Percentiles rank a stretch among this genome's conserved stretches.
These are phyloP conservation scores for Bolboschoenus planiculmis DNA, from an alignment of 176 grass and related monocot species.

Conservation along the genomic window DNA sequence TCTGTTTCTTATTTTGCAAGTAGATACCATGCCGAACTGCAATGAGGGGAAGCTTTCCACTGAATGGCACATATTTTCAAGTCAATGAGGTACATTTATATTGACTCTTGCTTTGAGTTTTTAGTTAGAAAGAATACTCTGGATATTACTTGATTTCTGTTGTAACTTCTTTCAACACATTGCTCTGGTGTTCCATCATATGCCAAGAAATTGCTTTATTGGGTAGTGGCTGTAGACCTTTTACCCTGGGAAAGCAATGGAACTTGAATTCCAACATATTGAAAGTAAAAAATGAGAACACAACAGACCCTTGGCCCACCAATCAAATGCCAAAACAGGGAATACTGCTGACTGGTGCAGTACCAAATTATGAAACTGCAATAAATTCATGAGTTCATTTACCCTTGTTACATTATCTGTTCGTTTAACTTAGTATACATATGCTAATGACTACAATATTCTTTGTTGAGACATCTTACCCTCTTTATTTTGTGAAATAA, in stretches of 20 bases:
- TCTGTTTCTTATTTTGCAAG: background rate
- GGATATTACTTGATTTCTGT: background rate
- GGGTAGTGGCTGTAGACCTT: background rate
- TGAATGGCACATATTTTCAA: conserved; percentile 98
- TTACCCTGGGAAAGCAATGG: background rate
- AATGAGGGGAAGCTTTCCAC: conserved; percentile 92
- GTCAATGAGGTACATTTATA: conserved; percentile 71
- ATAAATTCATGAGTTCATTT: background rate
- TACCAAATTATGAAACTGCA: background rate
- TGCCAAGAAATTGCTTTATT: background rate
- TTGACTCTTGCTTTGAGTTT: background rate
- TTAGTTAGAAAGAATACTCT: background rate
- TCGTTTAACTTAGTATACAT: background rate
- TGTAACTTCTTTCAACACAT: background rate
- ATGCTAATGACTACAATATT: background rate
- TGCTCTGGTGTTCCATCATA: background rate
- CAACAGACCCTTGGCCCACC: background rate
- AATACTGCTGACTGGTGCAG: background rate
- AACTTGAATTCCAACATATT: background rate
- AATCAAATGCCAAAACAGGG: background rate
- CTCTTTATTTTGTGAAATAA: background rate
- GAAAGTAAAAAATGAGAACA: background rate
- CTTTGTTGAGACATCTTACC: background rate
- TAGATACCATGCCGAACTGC: conserved; percentile 97
- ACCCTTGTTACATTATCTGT: background rate